These are phyloP conservation scores for Stenocarpella maydis DNA, from an alignment of 2,329 filamentous ascomycete genomes.

Conservation along the genomic window DNA sequence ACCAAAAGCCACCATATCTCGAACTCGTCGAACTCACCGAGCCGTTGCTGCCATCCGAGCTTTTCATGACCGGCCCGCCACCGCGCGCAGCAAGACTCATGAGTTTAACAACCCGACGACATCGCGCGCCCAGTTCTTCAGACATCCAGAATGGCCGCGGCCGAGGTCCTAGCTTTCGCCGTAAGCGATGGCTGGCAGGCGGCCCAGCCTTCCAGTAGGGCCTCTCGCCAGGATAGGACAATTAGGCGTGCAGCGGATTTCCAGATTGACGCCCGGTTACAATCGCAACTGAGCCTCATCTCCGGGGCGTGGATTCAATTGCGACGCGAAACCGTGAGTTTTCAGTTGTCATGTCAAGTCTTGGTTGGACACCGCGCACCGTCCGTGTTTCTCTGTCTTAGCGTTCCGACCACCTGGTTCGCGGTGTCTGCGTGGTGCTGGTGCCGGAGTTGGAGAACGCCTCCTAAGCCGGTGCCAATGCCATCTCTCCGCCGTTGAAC, in stretches of 20 bases:
- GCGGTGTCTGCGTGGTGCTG: constrained; percentile 10
- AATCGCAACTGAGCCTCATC: constrained; percentile 49
- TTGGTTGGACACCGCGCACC: not conserved
- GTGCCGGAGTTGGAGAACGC: constrained; percentile 3
- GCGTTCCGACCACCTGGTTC: constrained; percentile 13
- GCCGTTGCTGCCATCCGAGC: constrained; percentile 6
- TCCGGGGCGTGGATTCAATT: constrained; percentile 51
- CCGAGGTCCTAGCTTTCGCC: constrained; percentile 55
- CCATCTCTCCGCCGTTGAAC: not conserved
- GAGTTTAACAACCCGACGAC: constrained; percentile 53
- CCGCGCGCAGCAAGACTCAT: constrained; percentile 47
- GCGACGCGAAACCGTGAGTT: constrained; percentile 45
- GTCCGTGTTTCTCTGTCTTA: not conserved
- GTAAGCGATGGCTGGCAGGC: constrained; percentile 50
- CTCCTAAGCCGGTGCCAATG: not conserved
- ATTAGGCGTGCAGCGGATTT: constrained; percentile 34
- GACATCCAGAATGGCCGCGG: constrained; percentile 63
- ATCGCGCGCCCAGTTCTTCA: constrained; percentile 49
- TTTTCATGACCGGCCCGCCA: constrained; percentile 7
- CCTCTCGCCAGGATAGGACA: constrained; percentile 48
- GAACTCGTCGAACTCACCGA: not conserved
- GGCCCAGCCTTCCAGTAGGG: constrained; percentile 45
- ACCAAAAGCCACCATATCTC: not conserved
- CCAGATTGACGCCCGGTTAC: constrained; percentile 38
- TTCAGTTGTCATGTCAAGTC: not conserved